phyloP scores from a whole-genome alignment of 257 asterid genomes.

The Thymus quinquecostatus region DNA sequence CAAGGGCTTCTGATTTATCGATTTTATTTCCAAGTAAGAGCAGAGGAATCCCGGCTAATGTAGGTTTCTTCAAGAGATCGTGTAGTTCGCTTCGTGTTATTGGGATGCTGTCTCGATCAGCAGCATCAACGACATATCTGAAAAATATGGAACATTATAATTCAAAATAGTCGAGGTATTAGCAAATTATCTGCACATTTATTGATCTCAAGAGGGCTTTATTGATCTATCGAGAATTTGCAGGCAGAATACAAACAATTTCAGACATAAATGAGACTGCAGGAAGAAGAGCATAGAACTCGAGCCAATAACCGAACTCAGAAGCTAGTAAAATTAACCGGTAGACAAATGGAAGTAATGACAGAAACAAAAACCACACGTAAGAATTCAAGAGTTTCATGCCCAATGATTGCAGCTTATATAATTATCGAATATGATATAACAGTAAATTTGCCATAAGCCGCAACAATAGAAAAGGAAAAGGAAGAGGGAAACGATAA shows the following conservation, averaged over 20 bases:
- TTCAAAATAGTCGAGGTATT: no score
- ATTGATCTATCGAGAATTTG: not conserved
- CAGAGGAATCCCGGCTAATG: slow-evolving; percentile 73
- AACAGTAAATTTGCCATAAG: not conserved
- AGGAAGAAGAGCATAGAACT: not conserved
- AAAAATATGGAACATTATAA: no score
- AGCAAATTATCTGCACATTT: no score
- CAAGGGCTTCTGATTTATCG: slow-evolving; percentile 88
- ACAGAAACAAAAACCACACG: not conserved
- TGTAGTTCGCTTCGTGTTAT: slow-evolving; percentile 77
- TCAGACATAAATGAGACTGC: not conserved
- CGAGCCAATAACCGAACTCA: not conserved
- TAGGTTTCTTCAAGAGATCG: slow-evolving; percentile 76
- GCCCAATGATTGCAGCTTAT: not conserved
- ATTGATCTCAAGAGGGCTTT: not conserved
- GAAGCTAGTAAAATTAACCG: no score
- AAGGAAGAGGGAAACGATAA: not conserved
- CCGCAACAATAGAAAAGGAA: not conserved
- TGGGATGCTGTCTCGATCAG: slow-evolving; percentile 87
- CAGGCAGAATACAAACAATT: not conserved
- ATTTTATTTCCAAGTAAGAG: slow-evolving; percentile 90
- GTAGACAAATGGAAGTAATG: not conserved
- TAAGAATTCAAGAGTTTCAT: not conserved
- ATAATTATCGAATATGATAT: not conserved
- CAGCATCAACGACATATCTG: slow-evolving; percentile 96